phyloP scores from a whole-genome alignment of 352 stramenopile species.

The Globisporangium acanthophoron region DNA sequence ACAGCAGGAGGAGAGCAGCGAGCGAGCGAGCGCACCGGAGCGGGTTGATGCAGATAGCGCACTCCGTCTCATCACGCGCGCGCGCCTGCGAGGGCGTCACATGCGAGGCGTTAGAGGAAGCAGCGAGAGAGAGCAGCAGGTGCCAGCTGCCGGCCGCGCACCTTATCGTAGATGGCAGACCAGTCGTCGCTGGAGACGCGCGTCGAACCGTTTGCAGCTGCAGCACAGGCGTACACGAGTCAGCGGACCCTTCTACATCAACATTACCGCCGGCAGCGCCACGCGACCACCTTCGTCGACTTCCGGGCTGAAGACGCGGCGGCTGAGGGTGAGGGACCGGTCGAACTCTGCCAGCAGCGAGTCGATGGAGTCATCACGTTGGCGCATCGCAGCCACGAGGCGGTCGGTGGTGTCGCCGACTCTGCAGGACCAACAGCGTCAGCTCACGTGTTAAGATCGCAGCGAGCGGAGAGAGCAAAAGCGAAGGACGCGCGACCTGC shows the following conservation, averaged over 20 bases:
- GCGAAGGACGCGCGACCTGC: conserved; percentile 25
- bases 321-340: conserved; percentile 54
- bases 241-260: neutral
- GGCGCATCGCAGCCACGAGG: conserved; percentile 50
- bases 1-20: neutral
- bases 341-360: conserved; percentile 75
- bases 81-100: conserved; percentile 19
- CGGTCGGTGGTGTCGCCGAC: conserved; percentile 50
- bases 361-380: conserved; percentile 77
- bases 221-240: neutral
- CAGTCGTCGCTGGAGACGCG: conserved; percentile 28
- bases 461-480: neutral
- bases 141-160: conserved; percentile 1
- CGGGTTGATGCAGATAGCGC: conserved; percentile 76
- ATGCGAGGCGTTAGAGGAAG: neutral
- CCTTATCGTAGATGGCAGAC: conserved; percentile 34
- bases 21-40: conserved; percentile 33
- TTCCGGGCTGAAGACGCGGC: conserved; percentile 58
- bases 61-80: conserved; percentile 50
- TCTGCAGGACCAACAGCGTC: conserved; percentile 16
- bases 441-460: neutral
- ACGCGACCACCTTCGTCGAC: conserved; percentile 22
- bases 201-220: neutral
- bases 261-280: neutral
- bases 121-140: neutral